Base-by-base conservation (phyloP, 2,329 filamentous ascomycete genomes). In the Cercospora sp. region DNA sequence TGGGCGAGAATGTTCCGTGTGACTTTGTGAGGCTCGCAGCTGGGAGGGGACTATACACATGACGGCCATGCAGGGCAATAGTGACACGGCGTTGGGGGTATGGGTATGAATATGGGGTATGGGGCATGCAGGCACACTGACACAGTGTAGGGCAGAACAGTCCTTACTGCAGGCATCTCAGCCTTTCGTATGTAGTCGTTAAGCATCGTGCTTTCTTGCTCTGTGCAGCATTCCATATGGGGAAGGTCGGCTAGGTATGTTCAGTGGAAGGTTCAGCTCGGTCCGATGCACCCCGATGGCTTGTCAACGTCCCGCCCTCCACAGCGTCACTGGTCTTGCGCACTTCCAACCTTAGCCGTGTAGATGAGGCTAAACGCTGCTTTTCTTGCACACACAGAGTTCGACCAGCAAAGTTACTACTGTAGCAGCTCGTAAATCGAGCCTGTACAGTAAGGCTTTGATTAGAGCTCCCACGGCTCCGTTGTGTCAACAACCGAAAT, bases 11-110 rank as follows among this genome's bases (percentile, higher is more conserved):
- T 77, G 91, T 95, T 66, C 71, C 71, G 30, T 94, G 93, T 79
- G 93, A 91, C 80, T 96, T 96, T 81, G 92, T 95, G 51, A 85
- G 91, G 60, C 82, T 95, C 76, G 91, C 92, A 45, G 86, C 85
- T 71, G 87, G 87, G 26, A 80, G 86, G 73, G 84, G 84, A 20
- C 74, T 87, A 70, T 86, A 83, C 60, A 67, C 60, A 73, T 84
- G 80, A 72, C 23, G 13, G 48, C 48, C 23, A 55, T 16, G 64
- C 45, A 31, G 30, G 39, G 30, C 13, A n/a, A 36, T 26, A 12
- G 33, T 67, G 23, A 65, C 51, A 53, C 33, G 63, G 60, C 60
- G 61, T 36, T 16, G 23, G 39, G 45, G 36, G 57, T 18, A 23
- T 18, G 26, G 31, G 45, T 57, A 30, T n/a, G 36, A 23, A 30